Base-by-base conservation (phyloP, 2,329 filamentous ascomycete species). In the Penicillium crustosum region DNA sequence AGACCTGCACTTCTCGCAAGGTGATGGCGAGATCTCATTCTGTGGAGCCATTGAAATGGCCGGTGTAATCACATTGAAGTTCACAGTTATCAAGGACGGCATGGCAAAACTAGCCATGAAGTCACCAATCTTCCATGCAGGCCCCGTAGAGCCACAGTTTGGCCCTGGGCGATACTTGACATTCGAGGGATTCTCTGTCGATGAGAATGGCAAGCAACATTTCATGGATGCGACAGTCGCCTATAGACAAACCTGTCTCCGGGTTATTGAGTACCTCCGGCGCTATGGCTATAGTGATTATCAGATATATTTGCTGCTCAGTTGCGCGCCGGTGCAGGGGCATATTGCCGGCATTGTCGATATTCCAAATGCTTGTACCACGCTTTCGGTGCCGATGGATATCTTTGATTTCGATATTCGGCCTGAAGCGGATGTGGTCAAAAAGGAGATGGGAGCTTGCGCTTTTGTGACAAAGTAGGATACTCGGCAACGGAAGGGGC, bases 31-130 rank as follows among this genome's bases (percentile, higher is more conserved):
- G 72, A 95, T 96, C 59, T 91, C 87, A 3, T 97, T 92, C 71
- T 92, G 89, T 63, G 89, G 89, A 21, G 93, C 92, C 6, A 97
- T 96, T 67, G 93, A 97, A 74, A 97, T 97, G 90, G 91, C 92
- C 0, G 92, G 92, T 5, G 80, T 91, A 43, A 96, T 96, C 66
- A 96, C 92, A 3, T 84, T 96, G 75, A 96, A 94, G 68, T 93
- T 96, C 79, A 87, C 85, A 49, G 89, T 96, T 17, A 87, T 96
- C 80, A 95, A 94, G 73, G 83, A 86, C 63, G 93, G 92, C 21
- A 83, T 95, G 70, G 81, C 81, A 44, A 83, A 91, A 35, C 77
- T 96, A 52, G 88, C 82, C 0, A 87, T 95, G 77, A 93, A 91
- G 74, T 89, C 85, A 7, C 92, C 92, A 0, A 89, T 96, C 52